Conservation (phyloP, 192 early-diverging fungal genomes). For the Podila horticola region DNA sequence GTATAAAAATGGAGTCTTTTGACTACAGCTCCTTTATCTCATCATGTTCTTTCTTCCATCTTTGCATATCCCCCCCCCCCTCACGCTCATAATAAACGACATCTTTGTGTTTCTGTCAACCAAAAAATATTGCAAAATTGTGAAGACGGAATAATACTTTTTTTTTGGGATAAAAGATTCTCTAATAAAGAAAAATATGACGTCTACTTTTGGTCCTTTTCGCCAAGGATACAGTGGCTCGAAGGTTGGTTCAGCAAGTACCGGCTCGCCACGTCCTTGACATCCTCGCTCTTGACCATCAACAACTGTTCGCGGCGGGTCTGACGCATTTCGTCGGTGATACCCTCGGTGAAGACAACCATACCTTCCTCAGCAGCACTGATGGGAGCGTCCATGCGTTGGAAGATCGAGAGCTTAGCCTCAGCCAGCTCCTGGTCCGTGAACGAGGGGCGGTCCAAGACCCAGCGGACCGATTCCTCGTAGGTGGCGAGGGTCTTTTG, state of each 20-base stretch:
- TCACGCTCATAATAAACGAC: too few species aligned
- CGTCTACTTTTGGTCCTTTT: constrained; percentile 26
- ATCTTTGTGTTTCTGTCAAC: too few species aligned
- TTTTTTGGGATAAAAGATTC: too few species aligned
- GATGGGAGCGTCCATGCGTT: constrained; percentile 84
- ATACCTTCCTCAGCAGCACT: constrained; percentile 88
- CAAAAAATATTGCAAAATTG: too few species aligned
- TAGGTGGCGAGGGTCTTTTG: constrained; percentile 81
- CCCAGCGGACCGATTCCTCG: constrained; percentile 73
- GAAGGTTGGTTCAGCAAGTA: constrained; percentile 62
- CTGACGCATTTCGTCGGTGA: constrained; percentile 90
- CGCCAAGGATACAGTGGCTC: constrained; percentile 47
- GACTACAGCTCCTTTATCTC: too few species aligned
- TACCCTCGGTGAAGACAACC: constrained; percentile 77
- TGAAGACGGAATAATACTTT: too few species aligned
- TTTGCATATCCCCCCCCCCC: not conserved
- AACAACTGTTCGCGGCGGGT: constrained; percentile 83
- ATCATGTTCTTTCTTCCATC: not conserved
- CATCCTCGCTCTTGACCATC: constrained; percentile 70
- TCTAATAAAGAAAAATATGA: too few species aligned
- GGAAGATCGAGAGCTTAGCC: constrained; percentile 92
- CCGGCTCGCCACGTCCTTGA: constrained; percentile 75
- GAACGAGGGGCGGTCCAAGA: constrained; percentile 56
- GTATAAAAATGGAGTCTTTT: constrained; percentile 14
- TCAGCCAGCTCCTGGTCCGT: constrained; percentile 81